These are phyloP conservation scores for Larix kaempferi DNA, from an alignment of 75 land plant species.

Conservation along the genomic window DNA sequence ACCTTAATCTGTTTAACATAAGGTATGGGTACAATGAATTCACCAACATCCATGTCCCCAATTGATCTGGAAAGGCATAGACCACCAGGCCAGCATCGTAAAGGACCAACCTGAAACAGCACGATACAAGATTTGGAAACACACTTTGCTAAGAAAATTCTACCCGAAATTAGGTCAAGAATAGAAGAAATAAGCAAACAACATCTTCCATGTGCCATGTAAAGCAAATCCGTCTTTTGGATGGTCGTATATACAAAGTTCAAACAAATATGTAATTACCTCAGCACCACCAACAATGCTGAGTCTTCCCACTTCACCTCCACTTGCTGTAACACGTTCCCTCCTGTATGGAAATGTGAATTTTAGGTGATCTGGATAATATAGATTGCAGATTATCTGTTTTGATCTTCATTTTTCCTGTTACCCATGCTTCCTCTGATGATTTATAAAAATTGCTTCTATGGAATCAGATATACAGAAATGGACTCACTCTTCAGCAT, in stretches of 20 bases:
- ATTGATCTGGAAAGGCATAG: conserved; percentile 91
- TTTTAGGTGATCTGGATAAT: neutral
- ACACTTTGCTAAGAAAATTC: neutral
- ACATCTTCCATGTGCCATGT: neutral
- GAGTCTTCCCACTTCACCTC: conserved; percentile 94
- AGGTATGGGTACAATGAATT: conserved; percentile 84
- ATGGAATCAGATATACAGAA: neutral
- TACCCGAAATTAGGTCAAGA: neutral
- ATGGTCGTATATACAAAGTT: neutral
- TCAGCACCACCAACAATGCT: conserved; percentile 77
- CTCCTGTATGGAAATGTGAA: conserved; percentile 44
- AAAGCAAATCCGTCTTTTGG: neutral
- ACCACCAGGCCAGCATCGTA: conserved; percentile 97
- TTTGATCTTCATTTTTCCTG: conserved; percentile 2
- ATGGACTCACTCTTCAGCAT: conserved; percentile 78
- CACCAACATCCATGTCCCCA: conserved; percentile 94
- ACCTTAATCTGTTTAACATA: conserved; percentile 95
- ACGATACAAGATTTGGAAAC: conserved; percentile 1
- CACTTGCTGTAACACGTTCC: conserved; percentile 83
- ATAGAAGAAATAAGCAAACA: neutral
- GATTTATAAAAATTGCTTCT: neutral
- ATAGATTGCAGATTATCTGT: neutral
- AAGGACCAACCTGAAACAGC: conserved; percentile 75
- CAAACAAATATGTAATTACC: conserved; percentile 25
- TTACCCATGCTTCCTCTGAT: neutral